phyloP scores from a whole-genome alignment of 805 yeast genomes.

The Yarrowia bubula region DNA sequence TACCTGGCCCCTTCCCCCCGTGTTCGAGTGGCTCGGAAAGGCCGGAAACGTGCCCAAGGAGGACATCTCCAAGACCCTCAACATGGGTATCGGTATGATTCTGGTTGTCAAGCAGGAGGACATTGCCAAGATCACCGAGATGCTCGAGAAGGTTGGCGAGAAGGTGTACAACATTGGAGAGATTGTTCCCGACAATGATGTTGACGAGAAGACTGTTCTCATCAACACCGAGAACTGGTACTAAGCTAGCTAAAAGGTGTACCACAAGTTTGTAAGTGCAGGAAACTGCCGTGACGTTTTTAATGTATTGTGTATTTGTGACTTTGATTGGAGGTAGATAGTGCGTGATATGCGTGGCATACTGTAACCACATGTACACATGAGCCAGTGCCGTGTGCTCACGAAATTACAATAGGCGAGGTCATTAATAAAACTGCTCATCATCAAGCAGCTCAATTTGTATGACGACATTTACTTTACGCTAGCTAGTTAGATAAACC shows the following conservation, averaged over 20 bases:
- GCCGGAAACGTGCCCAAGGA: conserved; percentile 84
- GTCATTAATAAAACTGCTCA: too few relatives aligned
- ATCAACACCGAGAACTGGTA: conserved; percentile 40
- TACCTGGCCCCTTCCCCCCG: conserved; percentile 80
- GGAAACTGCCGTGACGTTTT: conserved; percentile 5
- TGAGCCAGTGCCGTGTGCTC: neutral
- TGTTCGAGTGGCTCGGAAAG: conserved; percentile 91
- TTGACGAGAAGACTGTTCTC: conserved; percentile 44
- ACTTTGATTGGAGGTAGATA: neutral
- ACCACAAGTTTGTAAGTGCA: conserved; percentile 17
- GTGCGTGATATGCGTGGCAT: neutral
- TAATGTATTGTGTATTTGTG: conserved; percentile 10
- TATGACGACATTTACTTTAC: too few relatives aligned
- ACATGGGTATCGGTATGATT: conserved; percentile 97
- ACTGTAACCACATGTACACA: neutral
- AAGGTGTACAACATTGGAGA: conserved; percentile 68
- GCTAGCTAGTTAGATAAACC: neutral
- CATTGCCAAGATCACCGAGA: conserved; percentile 53
- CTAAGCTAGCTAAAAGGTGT: conserved; percentile 26
- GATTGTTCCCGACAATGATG: conserved; percentile 43
- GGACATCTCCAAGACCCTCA: conserved; percentile 87
- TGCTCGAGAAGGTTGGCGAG: conserved; percentile 68
- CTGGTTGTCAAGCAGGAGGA: conserved; percentile 71
- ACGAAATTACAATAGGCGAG: too few relatives aligned
- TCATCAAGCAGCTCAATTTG: too few relatives aligned